Evolutionary conservation across 176 grass and related monocot genomes (phyloP), one percentile per base, ranked within the genome.

Genomic region (Themeda triandra): DNA sequence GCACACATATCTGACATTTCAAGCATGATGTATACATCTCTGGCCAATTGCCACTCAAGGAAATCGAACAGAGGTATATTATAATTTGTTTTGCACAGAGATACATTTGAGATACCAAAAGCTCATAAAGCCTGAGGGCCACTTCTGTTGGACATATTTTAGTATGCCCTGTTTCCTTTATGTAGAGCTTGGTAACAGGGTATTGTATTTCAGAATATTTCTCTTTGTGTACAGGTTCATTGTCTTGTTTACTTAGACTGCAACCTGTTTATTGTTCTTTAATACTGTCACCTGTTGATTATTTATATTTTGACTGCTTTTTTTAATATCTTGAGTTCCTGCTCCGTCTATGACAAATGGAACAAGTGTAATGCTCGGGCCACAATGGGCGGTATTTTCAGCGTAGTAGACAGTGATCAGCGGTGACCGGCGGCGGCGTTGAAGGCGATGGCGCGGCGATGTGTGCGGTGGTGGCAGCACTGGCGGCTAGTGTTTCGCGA

Each of bases 331-430:
- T 84, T 46, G 93, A 92, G 91, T 95, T 82, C 96, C 96, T 73
- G 79, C 93, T 82, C 96, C 96, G 13, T 99, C 96, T 89, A 99
- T 99, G 96, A 99, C 96, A 85, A n/a, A 10, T 40, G 32, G 2
- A 33, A 33, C 32, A 33, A 33, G 4, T 33, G 32, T 33, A 33
- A 33, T 4, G 32, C 32, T 4, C 2, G 32, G 32, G 32, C 4
- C 32, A 33, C 32, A 33, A 33, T 33, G 32, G 32, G 32, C 32
- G 32, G 32, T 33, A 33, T 33, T 33, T 33, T 33, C 4, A 4
- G 4, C 32, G 32, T 2, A 33, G 4, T 33, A 2, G 32, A 33
- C 32, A 4, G 32, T 2, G 32, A 33, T 33, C 32, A 4, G 4
- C 32, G 32, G 32, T 33, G 32, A 33, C 32, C 32, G 32, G 32